phyloP scores from a whole-genome alignment of 768 basidiomycete species.

The Lenzites betulinus region DNA sequence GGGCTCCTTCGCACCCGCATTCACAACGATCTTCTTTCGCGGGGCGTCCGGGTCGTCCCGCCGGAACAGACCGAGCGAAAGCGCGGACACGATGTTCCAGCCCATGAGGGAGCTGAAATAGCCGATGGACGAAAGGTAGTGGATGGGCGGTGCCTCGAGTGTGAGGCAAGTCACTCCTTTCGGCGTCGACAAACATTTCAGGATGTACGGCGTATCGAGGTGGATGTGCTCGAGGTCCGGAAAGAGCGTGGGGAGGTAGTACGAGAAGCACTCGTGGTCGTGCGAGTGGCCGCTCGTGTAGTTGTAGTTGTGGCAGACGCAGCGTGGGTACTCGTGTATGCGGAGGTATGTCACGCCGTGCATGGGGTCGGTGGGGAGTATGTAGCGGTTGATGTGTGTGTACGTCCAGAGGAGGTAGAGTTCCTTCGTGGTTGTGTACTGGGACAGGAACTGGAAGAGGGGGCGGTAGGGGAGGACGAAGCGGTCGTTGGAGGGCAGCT shows the following conservation, averaged over 20 bases:
- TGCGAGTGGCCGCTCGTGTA: constrained; percentile 6
- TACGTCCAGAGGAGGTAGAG: constrained; percentile 14
- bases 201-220: constrained; percentile 16
- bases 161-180: not conserved
- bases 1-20: constrained; percentile 7
- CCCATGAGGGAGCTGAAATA: constrained; percentile 14
- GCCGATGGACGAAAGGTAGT: constrained; percentile 5
- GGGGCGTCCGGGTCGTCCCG: not conserved
- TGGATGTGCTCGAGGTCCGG: constrained; percentile 16
- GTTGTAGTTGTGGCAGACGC: constrained; percentile 11
- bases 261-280: constrained; percentile 12
- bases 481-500: constrained; percentile 7
- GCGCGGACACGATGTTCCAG: constrained; percentile 21
- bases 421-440: not conserved
- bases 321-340: constrained; percentile 14
- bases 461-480: constrained; percentile 6
- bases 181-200: constrained; percentile 9
- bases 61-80: constrained; percentile 6
- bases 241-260: constrained; percentile 16
- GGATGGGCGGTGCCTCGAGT: constrained; percentile 13
- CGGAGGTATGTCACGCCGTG: constrained; percentile 18
- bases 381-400: constrained; percentile 15
- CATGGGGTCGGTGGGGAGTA: not conserved
- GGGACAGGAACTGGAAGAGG: constrained; percentile 13
- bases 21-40: constrained; percentile 15